Evolutionary conservation across 495 filamentous ascomycete genomes (phyloP).

Genomic region (Aspergillus diversus): DNA sequence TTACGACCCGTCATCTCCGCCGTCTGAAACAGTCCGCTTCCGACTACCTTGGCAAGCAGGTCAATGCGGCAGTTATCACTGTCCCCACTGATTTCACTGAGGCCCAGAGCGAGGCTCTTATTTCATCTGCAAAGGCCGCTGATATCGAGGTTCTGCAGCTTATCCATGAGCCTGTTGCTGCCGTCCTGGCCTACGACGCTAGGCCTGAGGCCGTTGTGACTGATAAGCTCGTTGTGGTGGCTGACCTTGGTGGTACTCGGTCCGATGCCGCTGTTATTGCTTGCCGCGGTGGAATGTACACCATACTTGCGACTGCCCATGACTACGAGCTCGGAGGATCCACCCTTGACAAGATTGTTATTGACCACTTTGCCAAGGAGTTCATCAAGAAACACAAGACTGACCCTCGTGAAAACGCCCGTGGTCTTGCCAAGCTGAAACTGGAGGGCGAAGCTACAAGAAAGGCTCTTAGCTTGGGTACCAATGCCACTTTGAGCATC

Average conservation of each 20-base stretch:
- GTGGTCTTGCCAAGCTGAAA: conserved; percentile 87
- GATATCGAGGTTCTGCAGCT: conserved; percentile 89
- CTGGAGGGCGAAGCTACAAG: conserved; percentile 87
- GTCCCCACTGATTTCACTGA: conserved; percentile 93
- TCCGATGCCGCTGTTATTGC: conserved; percentile 91
- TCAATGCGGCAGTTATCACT: conserved; percentile 90
- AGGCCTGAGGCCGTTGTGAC: conserved; percentile 70
- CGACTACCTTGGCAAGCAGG: conserved; percentile 87
- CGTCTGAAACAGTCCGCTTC: conserved; percentile 82
- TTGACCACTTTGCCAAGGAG: conserved; percentile 97
- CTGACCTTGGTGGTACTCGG: conserved; percentile 89
- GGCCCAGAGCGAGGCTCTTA: conserved; percentile 78
- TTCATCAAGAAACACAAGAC: conserved; percentile 93
- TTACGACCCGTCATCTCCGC: conserved; percentile 83
- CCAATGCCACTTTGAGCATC: conserved; percentile 85
- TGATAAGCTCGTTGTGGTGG: conserved; percentile 91
- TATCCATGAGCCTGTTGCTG: conserved; percentile 91
- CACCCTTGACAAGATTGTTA: conserved; percentile 83
- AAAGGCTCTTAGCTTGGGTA: conserved; percentile 85
- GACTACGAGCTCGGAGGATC: conserved; percentile 89
- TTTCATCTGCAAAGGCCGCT: conserved; percentile 75
- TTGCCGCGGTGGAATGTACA: conserved; percentile 94
- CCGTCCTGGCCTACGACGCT: conserved; percentile 89
- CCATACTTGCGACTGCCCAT: conserved; percentile 87
- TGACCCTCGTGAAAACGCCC: conserved; percentile 80